Conservation (phyloP, 140 eudicot species). For the Senecio squalidus region DNA sequence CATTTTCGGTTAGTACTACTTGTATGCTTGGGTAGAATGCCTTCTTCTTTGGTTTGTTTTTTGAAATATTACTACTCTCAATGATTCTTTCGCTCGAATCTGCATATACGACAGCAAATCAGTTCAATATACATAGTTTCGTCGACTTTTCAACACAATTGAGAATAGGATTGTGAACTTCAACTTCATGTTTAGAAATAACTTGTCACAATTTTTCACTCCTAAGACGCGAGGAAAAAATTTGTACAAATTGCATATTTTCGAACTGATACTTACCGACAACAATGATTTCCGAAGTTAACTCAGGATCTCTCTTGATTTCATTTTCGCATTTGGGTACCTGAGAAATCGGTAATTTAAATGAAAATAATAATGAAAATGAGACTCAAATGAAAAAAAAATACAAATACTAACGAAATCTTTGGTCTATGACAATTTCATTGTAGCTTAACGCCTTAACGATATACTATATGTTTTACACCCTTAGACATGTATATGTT, state of each 20-base stretch:
- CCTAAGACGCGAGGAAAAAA: too few species aligned
- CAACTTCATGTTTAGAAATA: not conserved
- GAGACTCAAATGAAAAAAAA: not conserved
- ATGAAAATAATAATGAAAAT: not conserved
- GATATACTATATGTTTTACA: too few species aligned
- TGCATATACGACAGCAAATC: slow-evolving; percentile 7
- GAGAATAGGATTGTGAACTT: not conserved
- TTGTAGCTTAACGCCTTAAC: too few species aligned
- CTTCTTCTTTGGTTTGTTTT: slow-evolving; percentile 37
- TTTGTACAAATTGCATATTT: not conserved
- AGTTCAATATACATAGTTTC: not conserved
- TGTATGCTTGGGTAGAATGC: slow-evolving; percentile 19
- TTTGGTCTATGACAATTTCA: too few species aligned
- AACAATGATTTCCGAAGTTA: slow-evolving; percentile 8
- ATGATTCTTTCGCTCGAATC: slow-evolving; percentile 11
- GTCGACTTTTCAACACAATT: too few species aligned
- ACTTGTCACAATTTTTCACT: not conserved
- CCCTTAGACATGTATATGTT: too few species aligned
- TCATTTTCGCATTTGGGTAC: slow-evolving; percentile 7
- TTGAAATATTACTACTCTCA: not conserved
- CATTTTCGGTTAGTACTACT: slow-evolving; percentile 61
- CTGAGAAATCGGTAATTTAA: slow-evolving; percentile 5
- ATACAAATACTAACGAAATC: too few species aligned
- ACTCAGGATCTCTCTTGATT: slow-evolving; percentile 8
- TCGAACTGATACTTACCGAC: not conserved